Evolutionary conservation across 805 yeast genomes (phyloP).

Genomic region (Candida khao-thaluensis): DNA sequence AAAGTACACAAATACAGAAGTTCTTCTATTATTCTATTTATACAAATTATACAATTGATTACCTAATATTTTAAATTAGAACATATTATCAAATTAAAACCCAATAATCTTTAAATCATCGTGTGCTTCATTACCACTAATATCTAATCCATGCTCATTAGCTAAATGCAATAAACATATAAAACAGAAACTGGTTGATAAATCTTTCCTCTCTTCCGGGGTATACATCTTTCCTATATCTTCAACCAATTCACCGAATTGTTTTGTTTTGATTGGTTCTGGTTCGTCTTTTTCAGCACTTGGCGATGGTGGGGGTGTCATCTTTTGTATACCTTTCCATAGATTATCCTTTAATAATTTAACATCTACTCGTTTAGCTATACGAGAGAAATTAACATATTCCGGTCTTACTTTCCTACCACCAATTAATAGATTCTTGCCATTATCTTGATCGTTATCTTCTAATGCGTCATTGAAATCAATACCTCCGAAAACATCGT

Average conservation of each 20-base stretch:
- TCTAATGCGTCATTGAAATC: conserved; percentile 39
- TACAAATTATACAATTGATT: no score
- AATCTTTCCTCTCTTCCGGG: conserved; percentile 39
- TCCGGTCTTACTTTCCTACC: conserved; percentile 32
- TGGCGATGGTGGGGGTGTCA: conserved; percentile 11
- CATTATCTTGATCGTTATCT: conserved; percentile 14
- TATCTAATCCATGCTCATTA: conserved; percentile 41
- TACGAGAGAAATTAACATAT: conserved; percentile 41
- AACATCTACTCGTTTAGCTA: conserved; percentile 43
- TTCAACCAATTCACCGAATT: conserved; percentile 36
- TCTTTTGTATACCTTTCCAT: conserved; percentile 34
- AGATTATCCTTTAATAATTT: conserved; percentile 40
- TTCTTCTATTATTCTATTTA: no score
- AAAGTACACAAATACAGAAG: no score
- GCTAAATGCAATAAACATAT: conserved; percentile 46
- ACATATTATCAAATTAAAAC: conserved; percentile 19
- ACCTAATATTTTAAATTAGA: no score
- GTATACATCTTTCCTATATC: conserved; percentile 34
- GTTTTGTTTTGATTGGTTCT: conserved; percentile 27
- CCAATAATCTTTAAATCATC: conserved; percentile 36
- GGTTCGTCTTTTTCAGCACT: conserved; percentile 6
- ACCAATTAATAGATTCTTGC: conserved; percentile 15
- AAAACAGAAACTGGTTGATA: conserved; percentile 47
- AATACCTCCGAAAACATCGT: conserved; percentile 34
- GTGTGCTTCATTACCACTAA: conserved; percentile 29